Evolutionary conservation across 331 rosid genomes (phyloP).

Genomic region (Pyracantha coccinea): DNA sequence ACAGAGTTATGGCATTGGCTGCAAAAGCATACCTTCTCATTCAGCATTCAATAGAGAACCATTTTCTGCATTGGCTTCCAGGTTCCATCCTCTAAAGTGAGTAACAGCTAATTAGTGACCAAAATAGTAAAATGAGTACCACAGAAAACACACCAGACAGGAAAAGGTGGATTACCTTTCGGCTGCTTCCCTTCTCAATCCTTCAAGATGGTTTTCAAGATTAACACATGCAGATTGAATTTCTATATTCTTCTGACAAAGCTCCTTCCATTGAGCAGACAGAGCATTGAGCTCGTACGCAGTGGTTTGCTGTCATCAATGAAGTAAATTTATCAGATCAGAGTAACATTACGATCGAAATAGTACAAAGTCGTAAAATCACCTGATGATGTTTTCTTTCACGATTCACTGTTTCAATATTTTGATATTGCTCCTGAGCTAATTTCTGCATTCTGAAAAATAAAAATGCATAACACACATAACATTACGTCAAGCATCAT

Average conservation of each 20-base stretch:
- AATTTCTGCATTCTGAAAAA: conserved; percentile 80
- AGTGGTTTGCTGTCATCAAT: conserved; percentile 69
- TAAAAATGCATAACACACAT: conserved; percentile 8
- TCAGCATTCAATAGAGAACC: conserved; percentile 30
- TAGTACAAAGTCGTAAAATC: conserved; percentile 10
- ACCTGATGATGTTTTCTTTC: conserved; percentile 98
- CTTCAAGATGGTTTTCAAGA: conserved; percentile 49
- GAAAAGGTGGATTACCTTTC: conserved; percentile 39
- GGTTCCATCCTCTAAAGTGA: conserved; percentile 61
- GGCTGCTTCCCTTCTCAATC: conserved; percentile 55
- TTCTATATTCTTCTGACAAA: conserved; percentile 82
- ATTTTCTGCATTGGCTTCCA: conserved; percentile 46
- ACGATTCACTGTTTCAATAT: conserved; percentile 89
- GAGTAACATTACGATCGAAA: neutral
- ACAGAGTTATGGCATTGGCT: neutral
- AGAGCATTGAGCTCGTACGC: conserved; percentile 86
- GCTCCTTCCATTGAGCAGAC: conserved; percentile 88
- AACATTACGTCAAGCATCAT: conserved; percentile 8
- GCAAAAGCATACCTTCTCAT: conserved; percentile 31
- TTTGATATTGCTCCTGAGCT: conserved; percentile 62
- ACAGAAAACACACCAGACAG: conserved; percentile 1
- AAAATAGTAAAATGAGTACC: conserved; percentile 3
- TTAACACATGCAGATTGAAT: conserved; percentile 67
- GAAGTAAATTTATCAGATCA: conserved; percentile 1
- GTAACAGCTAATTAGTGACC: conserved; percentile 9